A percentile compares a stretch with the other conserved stretches of the same genome.
These are phyloP conservation scores for Entomortierella parvispora DNA, from an alignment of 192 early-diverging fungal species.

Conservation along the genomic window DNA sequence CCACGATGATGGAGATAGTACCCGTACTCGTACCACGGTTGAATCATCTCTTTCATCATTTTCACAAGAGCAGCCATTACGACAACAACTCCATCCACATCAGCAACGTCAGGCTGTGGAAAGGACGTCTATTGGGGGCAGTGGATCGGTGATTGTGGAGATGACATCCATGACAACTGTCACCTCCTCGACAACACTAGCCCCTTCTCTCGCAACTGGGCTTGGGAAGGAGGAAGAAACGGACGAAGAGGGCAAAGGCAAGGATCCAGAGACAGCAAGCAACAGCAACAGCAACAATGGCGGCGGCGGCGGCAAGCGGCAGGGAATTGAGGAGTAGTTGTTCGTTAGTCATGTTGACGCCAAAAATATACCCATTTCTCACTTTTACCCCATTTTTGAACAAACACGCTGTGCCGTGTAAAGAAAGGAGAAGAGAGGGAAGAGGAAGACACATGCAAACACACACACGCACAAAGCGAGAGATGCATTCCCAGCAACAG, in stretches of 20 bases:
- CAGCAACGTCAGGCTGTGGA: conserved; percentile 11
- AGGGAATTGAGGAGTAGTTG: no score
- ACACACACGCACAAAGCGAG: no score
- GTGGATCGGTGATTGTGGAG: neutral
- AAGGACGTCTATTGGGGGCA: neutral
- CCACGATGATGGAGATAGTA: conserved; percentile 13
- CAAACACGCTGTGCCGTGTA: no score
- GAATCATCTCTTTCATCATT: neutral
- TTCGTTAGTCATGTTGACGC: no score
- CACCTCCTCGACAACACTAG: neutral
- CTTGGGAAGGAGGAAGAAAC: neutral
- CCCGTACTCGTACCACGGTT: neutral
- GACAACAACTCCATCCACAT: neutral
- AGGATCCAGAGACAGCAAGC: neutral
- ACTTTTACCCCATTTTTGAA: no score
- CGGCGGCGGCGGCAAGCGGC: no score
- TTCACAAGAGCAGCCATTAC: neutral
- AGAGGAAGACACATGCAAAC: no score
- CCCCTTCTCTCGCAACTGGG: neutral
- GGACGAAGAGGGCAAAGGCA: neutral
- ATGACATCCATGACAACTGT: neutral
- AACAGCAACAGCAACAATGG: neutral
- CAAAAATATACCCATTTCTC: no score
- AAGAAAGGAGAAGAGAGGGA: no score
- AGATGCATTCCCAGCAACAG: no score